Conservation (phyloP, 2,329 filamentous ascomycete genomes). For the Lecanoromycetidae sp. region DNA sequence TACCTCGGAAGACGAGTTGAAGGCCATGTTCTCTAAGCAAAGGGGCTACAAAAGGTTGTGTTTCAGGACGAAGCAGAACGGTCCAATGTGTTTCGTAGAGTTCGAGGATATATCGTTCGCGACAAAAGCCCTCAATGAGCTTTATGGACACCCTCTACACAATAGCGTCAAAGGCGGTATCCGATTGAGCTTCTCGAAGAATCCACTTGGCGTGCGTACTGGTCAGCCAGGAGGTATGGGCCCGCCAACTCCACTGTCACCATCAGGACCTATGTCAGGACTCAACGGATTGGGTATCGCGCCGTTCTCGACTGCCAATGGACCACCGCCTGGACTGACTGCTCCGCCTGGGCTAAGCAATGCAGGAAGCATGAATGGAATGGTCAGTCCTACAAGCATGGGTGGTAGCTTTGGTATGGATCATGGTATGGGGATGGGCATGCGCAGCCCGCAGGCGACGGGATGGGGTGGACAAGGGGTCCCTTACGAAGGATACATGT, state of each 20-base stretch:
- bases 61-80: conserved; percentile 88
- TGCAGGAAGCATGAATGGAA: conserved; percentile 3
- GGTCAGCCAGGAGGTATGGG: conserved; percentile 50
- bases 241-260: conserved; percentile 38
- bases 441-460: conserved; percentile 9
- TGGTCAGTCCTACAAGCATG: conserved; percentile 7
- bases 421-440: conserved; percentile 5
- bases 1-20: conserved; percentile 89
- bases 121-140: conserved; percentile 76
- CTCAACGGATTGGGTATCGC: conserved; percentile 47
- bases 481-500: conserved; percentile 13
- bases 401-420: conserved; percentile 13
- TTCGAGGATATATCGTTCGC: conserved; percentile 90
- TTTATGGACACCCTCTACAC: conserved; percentile 76
- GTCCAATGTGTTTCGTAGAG: conserved; percentile 97
- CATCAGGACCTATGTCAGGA: conserved; percentile 42
- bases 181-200: conserved; percentile 92
- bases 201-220: conserved; percentile 82
- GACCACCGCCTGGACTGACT: conserved; percentile 70
- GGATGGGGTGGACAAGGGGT: conserved; percentile 2
- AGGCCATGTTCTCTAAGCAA: conserved; percentile 83
- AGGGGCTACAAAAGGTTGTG: conserved; percentile 91
- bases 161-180: conserved; percentile 94
- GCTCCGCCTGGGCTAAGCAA: conserved; percentile 58
- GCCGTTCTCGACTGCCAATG: conserved; percentile 55